These are phyloP conservation scores for Hericium rajendrae DNA, from an alignment of 768 basidiomycete species.

Conservation along the genomic window DNA sequence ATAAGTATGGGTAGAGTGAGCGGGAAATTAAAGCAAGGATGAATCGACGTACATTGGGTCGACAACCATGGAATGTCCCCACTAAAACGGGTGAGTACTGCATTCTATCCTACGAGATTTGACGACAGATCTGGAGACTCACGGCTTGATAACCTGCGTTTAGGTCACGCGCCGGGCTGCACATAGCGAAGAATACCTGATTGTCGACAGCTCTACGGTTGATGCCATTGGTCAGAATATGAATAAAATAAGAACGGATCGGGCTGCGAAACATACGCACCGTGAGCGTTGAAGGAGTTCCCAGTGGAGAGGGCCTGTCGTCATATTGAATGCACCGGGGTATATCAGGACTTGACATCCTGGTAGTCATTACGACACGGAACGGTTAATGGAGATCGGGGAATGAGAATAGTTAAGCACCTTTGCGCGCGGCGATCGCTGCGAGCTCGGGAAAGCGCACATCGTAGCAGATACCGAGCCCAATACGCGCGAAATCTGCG, in stretches of 20 bases:
- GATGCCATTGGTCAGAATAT: constrained; percentile 1
- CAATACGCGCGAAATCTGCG: constrained; percentile 92
- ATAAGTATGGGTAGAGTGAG: neutral
- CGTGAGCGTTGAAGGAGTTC: constrained; percentile 79
- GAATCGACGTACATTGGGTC: constrained; percentile 62
- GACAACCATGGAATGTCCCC: constrained; percentile 87
- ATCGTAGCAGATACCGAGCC: constrained; percentile 95
- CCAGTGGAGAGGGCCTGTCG: constrained; percentile 96
- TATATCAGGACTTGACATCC: constrained; percentile 87
- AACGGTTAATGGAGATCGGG: neutral
- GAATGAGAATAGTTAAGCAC: constrained; percentile 26
- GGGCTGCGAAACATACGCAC: constrained; percentile 26
- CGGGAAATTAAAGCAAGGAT: constrained; percentile 1
- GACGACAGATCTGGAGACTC: constrained; percentile 18
- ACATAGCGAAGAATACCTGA: constrained; percentile 94
- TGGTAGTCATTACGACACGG: constrained; percentile 18
- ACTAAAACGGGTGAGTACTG: constrained; percentile 33
- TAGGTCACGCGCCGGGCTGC: constrained; percentile 84
- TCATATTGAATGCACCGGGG: constrained; percentile 91
- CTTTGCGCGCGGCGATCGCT: constrained; percentile 81
- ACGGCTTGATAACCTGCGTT: constrained; percentile 84
- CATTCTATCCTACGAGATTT: too few relatives aligned
- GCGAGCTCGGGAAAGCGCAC: constrained; percentile 91
- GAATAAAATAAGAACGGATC: neutral
- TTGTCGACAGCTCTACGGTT: constrained; percentile 80